These are phyloP conservation scores for Penicillium lividum DNA, from an alignment of 495 filamentous ascomycete species.

Conservation along the genomic window DNA sequence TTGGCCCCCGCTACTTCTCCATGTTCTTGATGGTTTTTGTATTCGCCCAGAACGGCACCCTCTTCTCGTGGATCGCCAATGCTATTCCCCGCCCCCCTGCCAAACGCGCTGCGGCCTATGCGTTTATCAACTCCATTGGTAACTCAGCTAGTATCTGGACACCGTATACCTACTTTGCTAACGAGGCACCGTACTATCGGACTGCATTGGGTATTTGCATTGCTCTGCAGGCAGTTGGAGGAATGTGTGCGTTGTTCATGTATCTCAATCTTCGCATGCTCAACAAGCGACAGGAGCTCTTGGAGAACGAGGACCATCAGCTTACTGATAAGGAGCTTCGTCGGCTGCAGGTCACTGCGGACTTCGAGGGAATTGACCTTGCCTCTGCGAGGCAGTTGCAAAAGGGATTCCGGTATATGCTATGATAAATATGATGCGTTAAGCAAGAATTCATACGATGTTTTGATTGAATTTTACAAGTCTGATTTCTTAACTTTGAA, in stretches of 20 bases:
- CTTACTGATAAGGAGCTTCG: constrained; percentile 44
- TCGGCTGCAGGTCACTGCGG: constrained; percentile 47
- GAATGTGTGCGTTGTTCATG: constrained; percentile 39
- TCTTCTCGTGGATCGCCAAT: constrained; percentile 57
- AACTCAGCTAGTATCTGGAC: constrained; percentile 59
- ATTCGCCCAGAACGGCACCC: constrained; percentile 53
- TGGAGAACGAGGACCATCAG: constrained; percentile 46
- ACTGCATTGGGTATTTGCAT: constrained; percentile 51
- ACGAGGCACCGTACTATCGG: constrained; percentile 41
- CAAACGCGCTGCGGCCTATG: constrained; percentile 55
- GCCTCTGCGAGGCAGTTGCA: constrained; percentile 45
- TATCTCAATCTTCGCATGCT: constrained; percentile 42
- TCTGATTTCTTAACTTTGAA: neutral
- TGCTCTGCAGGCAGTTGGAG: constrained; percentile 45
- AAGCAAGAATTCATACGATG: neutral
- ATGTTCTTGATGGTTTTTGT: constrained; percentile 57
- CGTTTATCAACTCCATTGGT: constrained; percentile 56
- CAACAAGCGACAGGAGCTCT: constrained; percentile 47
- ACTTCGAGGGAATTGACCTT: constrained; percentile 50
- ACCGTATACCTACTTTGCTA: constrained; percentile 48
- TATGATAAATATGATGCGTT: constrained; percentile 14
- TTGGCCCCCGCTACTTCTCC: constrained; percentile 54
- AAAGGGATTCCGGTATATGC: constrained; percentile 51
- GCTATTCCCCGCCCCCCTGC: constrained; percentile 54
- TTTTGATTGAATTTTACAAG: neutral